Evolutionary conservation across 2,329 filamentous ascomycete species (phyloP).

Genomic region (Zopfia rhizophila): DNA sequence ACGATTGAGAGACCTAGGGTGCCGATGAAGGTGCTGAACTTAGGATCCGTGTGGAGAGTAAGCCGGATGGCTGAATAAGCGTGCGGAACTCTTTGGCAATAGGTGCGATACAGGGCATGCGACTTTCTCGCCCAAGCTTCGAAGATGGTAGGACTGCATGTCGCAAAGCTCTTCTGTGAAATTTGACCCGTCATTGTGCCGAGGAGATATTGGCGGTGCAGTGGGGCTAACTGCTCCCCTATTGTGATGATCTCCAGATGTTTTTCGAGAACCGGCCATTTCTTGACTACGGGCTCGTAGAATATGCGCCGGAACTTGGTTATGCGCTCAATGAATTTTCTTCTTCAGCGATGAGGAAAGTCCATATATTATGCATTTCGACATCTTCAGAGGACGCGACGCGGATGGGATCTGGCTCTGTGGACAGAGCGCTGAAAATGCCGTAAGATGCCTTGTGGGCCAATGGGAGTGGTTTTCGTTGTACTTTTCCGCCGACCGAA

Average conservation of each 20-base stretch:
- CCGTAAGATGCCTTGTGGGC: constrained; percentile 22
- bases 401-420: constrained; percentile 2
- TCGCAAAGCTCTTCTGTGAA: constrained; percentile 14
- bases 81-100: constrained; percentile 37
- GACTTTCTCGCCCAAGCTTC: constrained; percentile 33
- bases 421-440: constrained; percentile 13
- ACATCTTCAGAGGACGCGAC: constrained; percentile 18
- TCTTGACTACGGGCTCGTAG: constrained; percentile 33
- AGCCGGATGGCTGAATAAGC: constrained; percentile 34
- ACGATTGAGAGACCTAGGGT: constrained; percentile 37
- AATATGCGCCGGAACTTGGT: constrained; percentile 37
- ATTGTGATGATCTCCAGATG: constrained; percentile 35
- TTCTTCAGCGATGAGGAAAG: constrained; percentile 32
- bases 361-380: constrained; percentile 37
- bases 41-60: constrained; percentile 30
- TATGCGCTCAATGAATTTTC: constrained; percentile 37
- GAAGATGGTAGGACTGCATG: constrained; percentile 34
- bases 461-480: constrained; percentile 3
- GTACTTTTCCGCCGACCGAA: not conserved
- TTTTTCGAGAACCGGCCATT: constrained; percentile 40
- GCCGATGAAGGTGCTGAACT: constrained; percentile 37
- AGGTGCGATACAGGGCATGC: constrained; percentile 34
- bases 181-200: constrained; percentile 30
- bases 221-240: constrained; percentile 27
- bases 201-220: constrained; percentile 34